Base-by-base conservation (phyloP, 2,329 filamentous ascomycete species). In the Neurospora crassa region DNA sequence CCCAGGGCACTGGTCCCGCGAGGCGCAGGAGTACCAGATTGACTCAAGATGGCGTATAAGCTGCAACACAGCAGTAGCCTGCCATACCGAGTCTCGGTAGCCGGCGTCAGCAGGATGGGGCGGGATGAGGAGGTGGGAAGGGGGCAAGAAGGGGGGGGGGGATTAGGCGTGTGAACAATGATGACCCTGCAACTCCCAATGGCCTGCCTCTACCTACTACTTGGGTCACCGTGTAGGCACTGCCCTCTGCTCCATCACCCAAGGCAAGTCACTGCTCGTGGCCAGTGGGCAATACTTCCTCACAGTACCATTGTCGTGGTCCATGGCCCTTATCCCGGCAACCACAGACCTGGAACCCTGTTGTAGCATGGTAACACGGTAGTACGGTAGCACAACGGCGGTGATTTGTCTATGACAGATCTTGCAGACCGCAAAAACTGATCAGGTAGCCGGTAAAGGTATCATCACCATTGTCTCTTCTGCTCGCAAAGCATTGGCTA, bases 1-100 rank as follows among this genome's bases (percentile, higher is more conserved):
- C 53, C 53, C 53, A 63, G 53, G 2, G 34, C 53, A 63, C 53
- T 63, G 53, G 53, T 63, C 29, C 53, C 53, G 53, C 53, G 73
- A 73, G 73, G 72, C 72, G 70, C 42, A 70, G 74, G 74, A 74
- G 73, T 72, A 77, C 76, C 71, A 76, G 76, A 77, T 76, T 74
- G 73, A 73, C 71, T 75, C 73, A 70, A 75, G 75, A 76, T 77
- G 73, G 73, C 75, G 76, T 74, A 76, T 74, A 63, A 68, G 41
- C 71, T 47, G 74, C 69, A 68, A 69, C 74, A 76, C 74, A 72
- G 70, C 74, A 75, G 73, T 67, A 70, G 37, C 45, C 68, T 69
- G n/a, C 45, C 59, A 71, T 67, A 69, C 70, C 63, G 41, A 67
- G 75, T 76, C 73, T 75, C 74, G 73, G 74, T 67, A 73, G 69